phyloP scores from a whole-genome alignment of 2,329 filamentous ascomycete genomes.

The Fusarium praegraminearum region DNA sequence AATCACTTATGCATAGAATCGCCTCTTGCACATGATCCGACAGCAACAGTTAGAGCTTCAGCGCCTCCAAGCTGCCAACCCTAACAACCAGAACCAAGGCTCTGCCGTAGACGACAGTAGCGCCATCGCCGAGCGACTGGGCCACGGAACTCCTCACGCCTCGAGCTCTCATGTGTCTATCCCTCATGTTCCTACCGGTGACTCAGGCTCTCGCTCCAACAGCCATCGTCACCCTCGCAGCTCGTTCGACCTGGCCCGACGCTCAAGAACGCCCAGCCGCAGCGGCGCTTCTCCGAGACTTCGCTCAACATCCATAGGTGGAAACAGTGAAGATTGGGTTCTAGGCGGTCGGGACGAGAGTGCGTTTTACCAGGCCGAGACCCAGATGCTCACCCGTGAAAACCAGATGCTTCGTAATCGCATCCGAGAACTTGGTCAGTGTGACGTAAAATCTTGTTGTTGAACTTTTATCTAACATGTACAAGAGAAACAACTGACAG shows the following conservation, averaged over 20 bases:
- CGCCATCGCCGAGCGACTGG: conserved; percentile 62
- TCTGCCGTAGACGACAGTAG: conserved; percentile 59
- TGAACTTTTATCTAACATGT: conserved; percentile 16
- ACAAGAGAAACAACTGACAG: conserved; percentile 65
- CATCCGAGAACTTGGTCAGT: conserved; percentile 77
- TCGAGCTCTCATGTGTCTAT: conserved; percentile 51
- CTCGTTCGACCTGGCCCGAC: conserved; percentile 69
- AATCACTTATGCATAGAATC: conserved; percentile 65
- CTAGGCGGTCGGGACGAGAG: conserved; percentile 78
- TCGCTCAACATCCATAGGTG: conserved; percentile 68
- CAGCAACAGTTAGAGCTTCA: conserved; percentile 79
- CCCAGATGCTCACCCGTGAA: conserved; percentile 80
- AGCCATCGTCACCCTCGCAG: conserved; percentile 63
- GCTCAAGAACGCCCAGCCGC: conserved; percentile 70
- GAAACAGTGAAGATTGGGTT: conserved; percentile 70
- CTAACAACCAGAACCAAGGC: conserved; percentile 48
- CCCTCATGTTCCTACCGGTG: conserved; percentile 51
- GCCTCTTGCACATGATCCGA: conserved; percentile 81
- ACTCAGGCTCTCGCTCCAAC: conserved; percentile 65
- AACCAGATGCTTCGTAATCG: conserved; percentile 85
- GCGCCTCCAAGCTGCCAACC: conserved; percentile 64
- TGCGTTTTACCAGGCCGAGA: conserved; percentile 85
- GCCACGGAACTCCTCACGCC: conserved; percentile 52
- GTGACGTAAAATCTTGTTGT: neutral
- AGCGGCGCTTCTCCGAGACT: conserved; percentile 68